Evolutionary conservation across 768 basidiomycete genomes (phyloP).

Genomic region (Podaxis sp.): DNA sequence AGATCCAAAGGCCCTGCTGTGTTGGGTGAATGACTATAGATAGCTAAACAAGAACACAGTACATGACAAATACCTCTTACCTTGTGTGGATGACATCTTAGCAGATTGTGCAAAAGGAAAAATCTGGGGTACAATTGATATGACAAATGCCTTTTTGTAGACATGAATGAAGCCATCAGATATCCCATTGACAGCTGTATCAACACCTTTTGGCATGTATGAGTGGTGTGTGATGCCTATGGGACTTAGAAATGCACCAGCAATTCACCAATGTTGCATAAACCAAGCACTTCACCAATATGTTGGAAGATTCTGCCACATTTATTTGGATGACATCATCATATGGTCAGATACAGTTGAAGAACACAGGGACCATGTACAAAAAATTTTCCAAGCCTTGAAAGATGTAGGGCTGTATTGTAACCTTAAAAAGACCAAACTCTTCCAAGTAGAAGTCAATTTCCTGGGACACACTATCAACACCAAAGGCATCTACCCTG

Average conservation of each 20-base stretch:
- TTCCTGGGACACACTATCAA: slow-evolving; percentile 34
- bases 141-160: slow-evolving; percentile 26
- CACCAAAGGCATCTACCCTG: slow-evolving; percentile 26
- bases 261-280: slow-evolving; percentile 27
- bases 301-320: slow-evolving; percentile 24
- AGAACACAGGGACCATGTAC: slow-evolving; percentile 15
- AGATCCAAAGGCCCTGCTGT: slow-evolving; percentile 24
- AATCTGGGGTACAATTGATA: slow-evolving; percentile 27
- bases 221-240: slow-evolving; percentile 43
- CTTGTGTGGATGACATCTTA: slow-evolving; percentile 29
- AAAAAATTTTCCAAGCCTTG: slow-evolving; percentile 14
- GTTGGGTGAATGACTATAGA: slow-evolving; percentile 35
- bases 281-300: slow-evolving; percentile 21
- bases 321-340: slow-evolving; percentile 26
- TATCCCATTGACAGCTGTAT: slow-evolving; percentile 31
- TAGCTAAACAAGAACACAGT: slow-evolving; percentile 30
- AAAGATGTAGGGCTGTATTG: slow-evolving; percentile 6
- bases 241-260: slow-evolving; percentile 24
- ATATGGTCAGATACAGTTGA: slow-evolving; percentile 21
- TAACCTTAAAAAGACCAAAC: slow-evolving; percentile 17
- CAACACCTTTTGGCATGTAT: slow-evolving; percentile 35
- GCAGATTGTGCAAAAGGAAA: slow-evolving; percentile 31
- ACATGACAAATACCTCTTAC: slow-evolving; percentile 27
- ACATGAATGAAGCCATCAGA: slow-evolving; percentile 22
- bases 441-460: slow-evolving; percentile 24